Conservation (phyloP, 148 eudicot genomes). For the Vaccinium darrowii region DNA sequence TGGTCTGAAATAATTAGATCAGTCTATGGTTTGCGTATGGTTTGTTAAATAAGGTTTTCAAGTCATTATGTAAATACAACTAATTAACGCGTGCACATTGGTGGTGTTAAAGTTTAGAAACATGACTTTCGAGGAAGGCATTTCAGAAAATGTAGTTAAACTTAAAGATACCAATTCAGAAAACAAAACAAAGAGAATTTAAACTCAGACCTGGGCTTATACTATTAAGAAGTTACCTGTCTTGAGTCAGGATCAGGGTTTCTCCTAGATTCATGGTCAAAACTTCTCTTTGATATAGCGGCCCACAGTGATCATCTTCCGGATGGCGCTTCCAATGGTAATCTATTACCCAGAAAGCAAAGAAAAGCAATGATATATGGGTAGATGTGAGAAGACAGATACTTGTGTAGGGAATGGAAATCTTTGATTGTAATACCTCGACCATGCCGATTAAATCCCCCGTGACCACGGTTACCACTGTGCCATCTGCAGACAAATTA, state of each 20-base stretch:
- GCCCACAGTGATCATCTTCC: slow-evolving; percentile 75
- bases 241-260: slow-evolving; percentile 74
- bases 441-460: slow-evolving; percentile 69
- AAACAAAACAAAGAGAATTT: neutral
- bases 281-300: slow-evolving; percentile 64
- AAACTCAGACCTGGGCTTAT: neutral
- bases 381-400: neutral
- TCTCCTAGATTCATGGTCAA: slow-evolving; percentile 64
- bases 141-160: neutral
- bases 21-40: no score
- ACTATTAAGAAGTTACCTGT: slow-evolving; percentile 50
- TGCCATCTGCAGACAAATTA: slow-evolving; percentile 58
- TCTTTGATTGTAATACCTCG: slow-evolving; percentile 48
- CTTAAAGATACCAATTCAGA: neutral
- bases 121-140: neutral
- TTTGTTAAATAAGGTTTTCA: no score
- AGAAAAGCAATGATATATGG: neutral
- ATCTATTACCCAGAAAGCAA: slow-evolving; percentile 39
- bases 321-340: slow-evolving; percentile 69
- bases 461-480: slow-evolving; percentile 59
- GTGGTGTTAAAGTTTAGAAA: neutral
- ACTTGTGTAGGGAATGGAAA: neutral
- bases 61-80: no score
- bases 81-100: no score
- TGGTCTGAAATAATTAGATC: no score